Percentiles rank a stretch among this genome's conserved stretches.
phyloP scores from a whole-genome alignment of 495 filamentous ascomycete genomes.

The Penicillium steckii region DNA sequence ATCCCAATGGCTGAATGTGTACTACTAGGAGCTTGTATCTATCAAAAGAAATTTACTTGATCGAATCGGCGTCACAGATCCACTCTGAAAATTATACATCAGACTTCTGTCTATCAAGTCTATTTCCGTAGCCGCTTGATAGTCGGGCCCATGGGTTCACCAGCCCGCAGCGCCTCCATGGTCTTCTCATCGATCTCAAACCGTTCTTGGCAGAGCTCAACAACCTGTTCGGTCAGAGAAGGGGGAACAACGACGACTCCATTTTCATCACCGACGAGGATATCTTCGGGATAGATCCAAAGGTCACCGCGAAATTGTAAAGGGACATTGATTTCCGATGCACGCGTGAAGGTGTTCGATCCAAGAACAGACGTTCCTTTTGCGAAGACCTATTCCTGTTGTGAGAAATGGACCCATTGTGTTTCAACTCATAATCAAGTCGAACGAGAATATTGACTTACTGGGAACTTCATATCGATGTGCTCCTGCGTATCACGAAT shows the following conservation, averaged over 20 bases:
- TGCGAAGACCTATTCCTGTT: constrained; percentile 14
- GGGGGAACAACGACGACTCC: constrained; percentile 16
- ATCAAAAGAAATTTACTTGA: too few species aligned
- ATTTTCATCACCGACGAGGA: constrained; percentile 18
- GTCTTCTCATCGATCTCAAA: constrained; percentile 25
- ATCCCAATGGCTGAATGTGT: too few species aligned
- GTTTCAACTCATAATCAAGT: too few species aligned
- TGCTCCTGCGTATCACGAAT: constrained; percentile 15
- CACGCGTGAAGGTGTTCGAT: constrained; percentile 19
- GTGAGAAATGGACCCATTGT: too few species aligned
- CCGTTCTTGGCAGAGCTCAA: constrained; percentile 16
- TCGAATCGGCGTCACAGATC: too few species aligned
- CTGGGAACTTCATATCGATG: constrained; percentile 15
- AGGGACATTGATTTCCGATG: constrained; percentile 16
- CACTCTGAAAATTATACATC: too few species aligned
- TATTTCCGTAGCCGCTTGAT: constrained; percentile 18
- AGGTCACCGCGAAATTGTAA: constrained; percentile 16
- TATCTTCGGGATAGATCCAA: constrained; percentile 12
- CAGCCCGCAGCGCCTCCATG: constrained; percentile 13
- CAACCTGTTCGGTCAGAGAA: constrained; percentile 14
- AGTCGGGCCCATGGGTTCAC: constrained; percentile 14
- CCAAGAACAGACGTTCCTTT: constrained; percentile 14
- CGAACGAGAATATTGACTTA: too few species aligned
- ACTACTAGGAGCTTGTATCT: too few species aligned
- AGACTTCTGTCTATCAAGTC: too few species aligned